Percentiles rank a stretch among this genome's conserved stretches.
Conservation (phyloP, 495 filamentous ascomycete genomes). For the Hypomontagnella monticulosa region DNA sequence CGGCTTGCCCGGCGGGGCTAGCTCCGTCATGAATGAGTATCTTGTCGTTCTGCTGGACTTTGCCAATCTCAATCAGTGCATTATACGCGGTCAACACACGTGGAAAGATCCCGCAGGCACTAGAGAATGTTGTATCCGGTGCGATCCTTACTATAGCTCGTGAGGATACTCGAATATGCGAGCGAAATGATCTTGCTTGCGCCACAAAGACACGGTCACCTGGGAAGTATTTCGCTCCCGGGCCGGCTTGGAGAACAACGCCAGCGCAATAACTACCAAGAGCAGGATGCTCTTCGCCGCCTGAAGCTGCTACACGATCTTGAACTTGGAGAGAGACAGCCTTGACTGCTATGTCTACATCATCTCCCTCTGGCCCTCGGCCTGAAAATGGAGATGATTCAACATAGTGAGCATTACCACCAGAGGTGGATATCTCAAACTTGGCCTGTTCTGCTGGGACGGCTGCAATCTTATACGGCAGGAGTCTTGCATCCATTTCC, state of each 20-base stretch:
- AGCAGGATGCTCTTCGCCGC: neutral
- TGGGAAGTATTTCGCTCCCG: constrained; percentile 31
- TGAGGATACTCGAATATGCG: constrained; percentile 17
- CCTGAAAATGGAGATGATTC: neutral
- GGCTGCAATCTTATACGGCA: neutral
- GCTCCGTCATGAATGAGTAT: neutral
- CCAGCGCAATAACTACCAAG: constrained; percentile 4
- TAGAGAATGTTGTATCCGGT: constrained; percentile 48
- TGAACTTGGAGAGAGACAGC: neutral
- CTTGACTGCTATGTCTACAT: too few species aligned
- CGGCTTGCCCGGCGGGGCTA: neutral
- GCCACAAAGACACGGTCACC: constrained; percentile 52
- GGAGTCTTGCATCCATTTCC: neutral
- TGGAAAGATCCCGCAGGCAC: constrained; percentile 54
- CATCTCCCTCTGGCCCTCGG: neutral
- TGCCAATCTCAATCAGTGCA: constrained; percentile 4
- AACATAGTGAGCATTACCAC: neutral
- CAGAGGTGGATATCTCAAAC: neutral
- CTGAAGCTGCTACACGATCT: neutral
- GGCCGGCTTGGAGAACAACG: neutral
- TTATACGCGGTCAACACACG: constrained; percentile 59
- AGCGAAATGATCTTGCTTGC: constrained; percentile 18
- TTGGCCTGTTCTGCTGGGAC: too few species aligned
- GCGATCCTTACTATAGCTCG: constrained; percentile 38
- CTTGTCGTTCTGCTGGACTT: neutral